Percentiles rank a stretch among this genome's conserved stretches.
These are phyloP conservation scores for Blastobotrys niveus DNA, from an alignment of 1,139 yeast species.

Conservation along the genomic window DNA sequence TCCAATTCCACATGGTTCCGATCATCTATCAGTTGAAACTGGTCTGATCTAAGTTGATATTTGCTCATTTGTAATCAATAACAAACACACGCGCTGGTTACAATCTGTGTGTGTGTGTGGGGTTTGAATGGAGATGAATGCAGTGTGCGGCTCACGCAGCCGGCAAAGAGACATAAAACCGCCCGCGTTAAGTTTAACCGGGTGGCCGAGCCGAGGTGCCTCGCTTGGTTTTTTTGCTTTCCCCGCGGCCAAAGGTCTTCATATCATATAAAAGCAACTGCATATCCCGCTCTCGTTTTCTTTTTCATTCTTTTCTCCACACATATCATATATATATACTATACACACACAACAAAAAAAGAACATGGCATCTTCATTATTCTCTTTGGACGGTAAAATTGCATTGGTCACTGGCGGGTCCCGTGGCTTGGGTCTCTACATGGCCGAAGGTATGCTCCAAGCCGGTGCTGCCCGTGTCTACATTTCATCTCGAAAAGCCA, in stretches of 20 bases:
- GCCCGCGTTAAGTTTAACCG: too few species aligned
- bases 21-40: neutral
- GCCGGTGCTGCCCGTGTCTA: slow-evolving; percentile 62
- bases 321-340: neutral
- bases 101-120: too few species aligned
- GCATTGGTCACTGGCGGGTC: slow-evolving; percentile 79
- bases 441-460: slow-evolving; percentile 59
- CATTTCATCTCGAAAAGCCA: slow-evolving; percentile 60
- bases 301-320: neutral
- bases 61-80: neutral
- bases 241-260: neutral
- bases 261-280: neutral
- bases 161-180: too few species aligned
- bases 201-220: too few species aligned
- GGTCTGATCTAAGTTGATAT: neutral
- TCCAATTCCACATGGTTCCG: neutral
- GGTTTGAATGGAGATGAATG: too few species aligned
- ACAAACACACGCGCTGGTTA: too few species aligned
- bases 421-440: slow-evolving; percentile 64
- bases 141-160: too few species aligned
- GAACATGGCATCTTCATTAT: slow-evolving; percentile 14
- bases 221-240: too few species aligned
- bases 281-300: neutral
- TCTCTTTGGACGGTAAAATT: slow-evolving; percentile 44
- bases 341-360: neutral